Evolutionary conservation across 225 moss, liverwort and hornwort species (phyloP), one percentile per base, ranked within the genome.

Genomic region (Rhytidiadelphus loreus): DNA sequence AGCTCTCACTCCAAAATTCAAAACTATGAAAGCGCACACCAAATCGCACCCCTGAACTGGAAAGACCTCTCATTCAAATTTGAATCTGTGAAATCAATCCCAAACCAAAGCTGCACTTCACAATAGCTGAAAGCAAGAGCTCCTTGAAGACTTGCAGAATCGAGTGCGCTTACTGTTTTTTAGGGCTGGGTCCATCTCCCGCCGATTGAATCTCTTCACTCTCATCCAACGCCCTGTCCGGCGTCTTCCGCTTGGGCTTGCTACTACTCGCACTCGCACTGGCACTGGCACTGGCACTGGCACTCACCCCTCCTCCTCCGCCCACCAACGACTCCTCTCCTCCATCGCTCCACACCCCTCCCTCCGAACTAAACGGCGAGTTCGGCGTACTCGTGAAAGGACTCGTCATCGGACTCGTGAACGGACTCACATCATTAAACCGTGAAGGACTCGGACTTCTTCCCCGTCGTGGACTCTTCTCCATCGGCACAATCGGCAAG

Each of bases 161-260:
- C 30, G 73, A 53, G 43, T 37, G 70, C 29, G 69, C 94, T 90
- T 86, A 94, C 94, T 85, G 94, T 84, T 94, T 94, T 65, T 94
- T 94, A 85, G 90, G 93, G 83, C 90, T 89, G 37, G 91, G 92
- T 19, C 89, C 92, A 61, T 91, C 90, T 58, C 88, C 90, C 21
- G 91, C 79, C 2, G 93, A 92, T 83, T 93, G 92, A 75, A 92
- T 90, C 87, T 94, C 94, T 46, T 92, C 94, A 37, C 81, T 90
- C 81, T 94, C 94, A 32, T 94, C 91, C 86, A 94, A 88, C 25
- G 90, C 90, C n/a, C 92, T 92, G 65, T 94, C 94, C 9, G 94
- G 92, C 83, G 94, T 92, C 86, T 94, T 94, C 86, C 94, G 46
- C 91, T 94, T 94, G 35, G 90, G 77, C 90, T 94, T 94, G 77